phyloP scores from a whole-genome alignment of 1,284 basidiomycete species.

The Amanita bisporigera region DNA sequence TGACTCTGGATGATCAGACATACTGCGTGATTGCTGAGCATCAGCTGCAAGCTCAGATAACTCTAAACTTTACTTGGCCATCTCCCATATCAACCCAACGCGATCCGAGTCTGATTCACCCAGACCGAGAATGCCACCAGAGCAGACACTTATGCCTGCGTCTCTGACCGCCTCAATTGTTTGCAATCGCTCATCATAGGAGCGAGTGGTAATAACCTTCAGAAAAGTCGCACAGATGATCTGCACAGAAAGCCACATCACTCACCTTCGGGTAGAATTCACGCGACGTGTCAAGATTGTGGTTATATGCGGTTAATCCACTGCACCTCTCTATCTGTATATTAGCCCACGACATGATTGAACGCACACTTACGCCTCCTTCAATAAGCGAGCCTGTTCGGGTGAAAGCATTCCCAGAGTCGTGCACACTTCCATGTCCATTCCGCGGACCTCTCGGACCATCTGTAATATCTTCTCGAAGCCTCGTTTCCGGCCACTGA shows the following conservation, averaged over 20 bases:
- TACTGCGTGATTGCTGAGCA: conserved; percentile 52
- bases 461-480: conserved; percentile 95
- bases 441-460: conserved; percentile 87
- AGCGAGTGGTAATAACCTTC: conserved; percentile 93
- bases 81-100: conserved; percentile 94
- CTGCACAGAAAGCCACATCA: conserved; percentile 7
- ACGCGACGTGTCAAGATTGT: conserved; percentile 97
- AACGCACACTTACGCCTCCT: conserved; percentile 76
- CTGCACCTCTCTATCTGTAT: conserved; percentile 44
- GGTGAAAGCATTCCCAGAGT: conserved; percentile 96
- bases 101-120: conserved; percentile 93
- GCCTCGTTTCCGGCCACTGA: conserved; percentile 92
- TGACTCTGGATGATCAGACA: conserved; percentile 96
- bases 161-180: conserved; percentile 92
- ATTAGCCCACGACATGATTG: conserved; percentile 10
- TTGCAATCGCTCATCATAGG: conserved; percentile 91
- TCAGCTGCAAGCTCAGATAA: conserved; percentile 9
- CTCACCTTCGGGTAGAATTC: conserved; percentile 93
- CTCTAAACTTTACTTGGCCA: conserved; percentile 69
- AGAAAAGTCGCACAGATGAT: not conserved
- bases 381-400: conserved; percentile 92
- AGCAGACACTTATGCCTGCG: conserved; percentile 97
- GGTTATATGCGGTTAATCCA: conserved; percentile 97
- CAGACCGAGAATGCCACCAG: conserved; percentile 94
- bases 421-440: conserved; percentile 98